Conservation (phyloP, 768 basidiomycete genomes). For the Candolleomyces aberdarensis region DNA sequence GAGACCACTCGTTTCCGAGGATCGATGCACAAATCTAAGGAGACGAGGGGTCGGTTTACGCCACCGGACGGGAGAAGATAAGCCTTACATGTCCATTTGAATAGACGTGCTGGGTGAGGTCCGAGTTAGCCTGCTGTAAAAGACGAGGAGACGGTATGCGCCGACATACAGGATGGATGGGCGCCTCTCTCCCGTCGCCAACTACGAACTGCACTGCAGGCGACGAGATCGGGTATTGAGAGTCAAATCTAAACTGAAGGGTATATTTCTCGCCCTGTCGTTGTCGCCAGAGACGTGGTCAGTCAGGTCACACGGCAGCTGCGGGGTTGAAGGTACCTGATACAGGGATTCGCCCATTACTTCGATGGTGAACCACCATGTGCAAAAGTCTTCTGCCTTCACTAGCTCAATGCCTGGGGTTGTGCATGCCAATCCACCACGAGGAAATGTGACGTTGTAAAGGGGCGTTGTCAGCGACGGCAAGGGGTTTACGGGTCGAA, state of each 20-base stretch:
- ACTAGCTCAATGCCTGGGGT: conserved; percentile 66
- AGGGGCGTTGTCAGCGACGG: background rate
- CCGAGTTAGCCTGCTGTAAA: conserved; percentile 9
- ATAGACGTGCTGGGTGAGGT: conserved; percentile 66
- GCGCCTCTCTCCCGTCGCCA: conserved; percentile 59
- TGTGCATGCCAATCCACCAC: background rate
- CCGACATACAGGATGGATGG: conserved; percentile 70
- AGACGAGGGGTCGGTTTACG: conserved; percentile 5
- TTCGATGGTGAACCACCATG: conserved; percentile 77
- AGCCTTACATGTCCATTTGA: conserved; percentile 78
- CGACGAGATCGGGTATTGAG: conserved; percentile 80
- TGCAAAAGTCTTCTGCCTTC: conserved; percentile 72
- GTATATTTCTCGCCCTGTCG: conserved; percentile 71
- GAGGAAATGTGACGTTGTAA: background rate
- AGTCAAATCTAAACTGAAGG: conserved; percentile 79
- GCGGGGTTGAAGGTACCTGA: conserved; percentile 37
- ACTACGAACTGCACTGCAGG: conserved; percentile 87
- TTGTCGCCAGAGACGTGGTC: background rate
- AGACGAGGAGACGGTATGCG: conserved; percentile 1
- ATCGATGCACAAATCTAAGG: conserved; percentile 84
- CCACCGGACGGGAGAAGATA: conserved; percentile 1
- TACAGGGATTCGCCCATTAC: conserved; percentile 84
- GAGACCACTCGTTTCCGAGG: conserved; percentile 87
- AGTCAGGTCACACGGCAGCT: too few species aligned
- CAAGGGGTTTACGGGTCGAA: background rate